These are phyloP conservation scores for Fusarium acutatum DNA, from an alignment of 2,329 filamentous ascomycete species.

Conservation along the genomic window DNA sequence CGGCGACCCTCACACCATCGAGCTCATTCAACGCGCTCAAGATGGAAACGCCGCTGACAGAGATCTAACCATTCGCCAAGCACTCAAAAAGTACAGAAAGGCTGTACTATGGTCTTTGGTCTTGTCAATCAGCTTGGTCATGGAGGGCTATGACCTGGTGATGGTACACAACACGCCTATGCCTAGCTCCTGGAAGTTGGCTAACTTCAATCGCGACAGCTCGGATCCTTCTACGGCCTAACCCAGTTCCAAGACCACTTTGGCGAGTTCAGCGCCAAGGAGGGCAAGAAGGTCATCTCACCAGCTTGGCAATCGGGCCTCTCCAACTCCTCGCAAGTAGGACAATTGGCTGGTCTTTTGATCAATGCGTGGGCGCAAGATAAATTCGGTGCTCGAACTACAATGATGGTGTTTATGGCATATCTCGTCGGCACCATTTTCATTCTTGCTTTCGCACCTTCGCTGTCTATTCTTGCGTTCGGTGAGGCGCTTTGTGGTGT, in stretches of 20 bases:
- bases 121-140: not conserved
- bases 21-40: conserved; percentile 24
- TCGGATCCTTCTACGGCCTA: conserved; percentile 19
- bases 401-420: conserved; percentile 34
- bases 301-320: conserved; percentile 58
- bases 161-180: conserved; percentile 38
- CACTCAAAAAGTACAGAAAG: not conserved
- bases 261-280: not conserved
- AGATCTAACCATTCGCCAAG: conserved; percentile 27
- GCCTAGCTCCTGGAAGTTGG: no score
- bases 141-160: conserved; percentile 45
- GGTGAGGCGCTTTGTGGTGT: conserved; percentile 48
- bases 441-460: conserved; percentile 44
- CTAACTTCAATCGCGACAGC: not conserved
- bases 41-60: conserved; percentile 30
- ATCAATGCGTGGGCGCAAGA: conserved; percentile 54
- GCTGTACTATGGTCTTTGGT: not conserved
- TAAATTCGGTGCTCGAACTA: conserved; percentile 41
- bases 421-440: conserved; percentile 13
- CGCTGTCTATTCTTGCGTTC: conserved; percentile 47
- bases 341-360: conserved; percentile 55
- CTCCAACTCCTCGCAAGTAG: conserved; percentile 53
- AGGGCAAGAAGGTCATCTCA: conserved; percentile 48
- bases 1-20: not conserved
- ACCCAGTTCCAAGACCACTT: conserved; percentile 27